Base-by-base conservation (phyloP, 2,329 filamentous ascomycete genomes). In the Cladosporium austrohemisphaericum region DNA sequence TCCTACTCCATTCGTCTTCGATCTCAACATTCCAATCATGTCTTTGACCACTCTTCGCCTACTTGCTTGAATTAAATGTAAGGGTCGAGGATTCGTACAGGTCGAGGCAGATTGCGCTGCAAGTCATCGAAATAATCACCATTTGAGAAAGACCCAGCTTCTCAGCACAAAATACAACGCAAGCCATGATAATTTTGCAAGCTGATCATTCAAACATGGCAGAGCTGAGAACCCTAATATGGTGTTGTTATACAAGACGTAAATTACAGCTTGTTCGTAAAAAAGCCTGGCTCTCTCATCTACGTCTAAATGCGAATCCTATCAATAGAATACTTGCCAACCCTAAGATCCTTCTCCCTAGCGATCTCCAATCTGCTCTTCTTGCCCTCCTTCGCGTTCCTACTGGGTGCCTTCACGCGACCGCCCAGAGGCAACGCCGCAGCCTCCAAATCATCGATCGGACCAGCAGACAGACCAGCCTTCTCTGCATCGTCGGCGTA, bases 281-380 rank as follows among this genome's bases (percentile, higher is more conserved):
- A 7, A 11, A 14, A 19, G 13, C n/a, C 19, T 18, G 4, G 11
- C 5, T 16, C 31, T 35, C 29, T 45, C 5, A 31, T 13, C 29
- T 40, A 22, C 11, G 11, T 31, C 45, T 49, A 60, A 10, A 60
- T 51, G 25, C 58, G 55, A 59, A 95, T 83, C 68, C 82, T 81
- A 71, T 95, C 89, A 57, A 92, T 77, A 38, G 86, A 88, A 71
- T 96, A 95, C 57, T 84, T 81, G 49, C 86, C 86, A 54, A 91
- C 85, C 65, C 84, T 84, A 71, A 87, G 86, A 64, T 86, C 88
- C 63, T 86, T 81, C 66, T 94, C 70, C 68, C 86, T 81, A 14
- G 86, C 88, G 51, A 84, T 83, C 71, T 95, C 86, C 67, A 89
- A 76, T 58, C 73, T 75, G 59, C 77, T 89, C 58, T 88, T 80